These are phyloP conservation scores for Balansia obtecta DNA, from an alignment of 2,329 filamentous ascomycete genomes.

Conservation along the genomic window DNA sequence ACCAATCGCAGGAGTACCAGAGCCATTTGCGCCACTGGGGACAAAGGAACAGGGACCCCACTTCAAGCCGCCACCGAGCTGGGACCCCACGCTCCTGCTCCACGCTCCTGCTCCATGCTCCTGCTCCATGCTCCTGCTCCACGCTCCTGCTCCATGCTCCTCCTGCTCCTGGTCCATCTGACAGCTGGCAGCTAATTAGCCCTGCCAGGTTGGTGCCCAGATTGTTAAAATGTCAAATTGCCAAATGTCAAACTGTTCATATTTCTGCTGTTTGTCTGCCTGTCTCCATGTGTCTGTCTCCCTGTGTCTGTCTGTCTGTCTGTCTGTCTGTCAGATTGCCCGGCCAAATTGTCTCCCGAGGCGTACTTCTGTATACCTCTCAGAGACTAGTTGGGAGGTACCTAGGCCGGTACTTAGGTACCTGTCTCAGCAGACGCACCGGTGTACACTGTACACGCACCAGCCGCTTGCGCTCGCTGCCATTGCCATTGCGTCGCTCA, in stretches of 20 bases:
- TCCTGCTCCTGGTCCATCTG: not conserved
- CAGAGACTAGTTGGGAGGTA: too few species aligned
- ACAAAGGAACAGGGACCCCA: not conserved
- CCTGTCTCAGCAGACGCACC: not conserved
- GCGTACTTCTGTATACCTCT: too few species aligned
- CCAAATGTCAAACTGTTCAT: too few species aligned
- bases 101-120: not conserved
- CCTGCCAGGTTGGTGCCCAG: not conserved
- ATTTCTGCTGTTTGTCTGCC: too few species aligned
- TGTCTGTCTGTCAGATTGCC: too few species aligned
- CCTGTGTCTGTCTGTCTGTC: too few species aligned
- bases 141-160: not conserved
- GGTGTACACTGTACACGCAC: not conserved
- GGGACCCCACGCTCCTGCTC: too few species aligned
- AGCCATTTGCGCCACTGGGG: not conserved
- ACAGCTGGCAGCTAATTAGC: not conserved
- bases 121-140: not conserved
- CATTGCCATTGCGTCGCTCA: not conserved
- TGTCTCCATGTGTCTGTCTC: too few species aligned
- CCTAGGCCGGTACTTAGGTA: not conserved
- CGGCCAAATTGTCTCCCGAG: too few species aligned
- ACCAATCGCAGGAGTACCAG: not conserved
- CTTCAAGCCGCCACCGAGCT: not conserved
- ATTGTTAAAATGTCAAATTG: too few species aligned
- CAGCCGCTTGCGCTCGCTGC: not conserved